Evolutionary conservation across 768 basidiomycete species (phyloP).

Genomic region (Rhizopogon vulgaris): DNA sequence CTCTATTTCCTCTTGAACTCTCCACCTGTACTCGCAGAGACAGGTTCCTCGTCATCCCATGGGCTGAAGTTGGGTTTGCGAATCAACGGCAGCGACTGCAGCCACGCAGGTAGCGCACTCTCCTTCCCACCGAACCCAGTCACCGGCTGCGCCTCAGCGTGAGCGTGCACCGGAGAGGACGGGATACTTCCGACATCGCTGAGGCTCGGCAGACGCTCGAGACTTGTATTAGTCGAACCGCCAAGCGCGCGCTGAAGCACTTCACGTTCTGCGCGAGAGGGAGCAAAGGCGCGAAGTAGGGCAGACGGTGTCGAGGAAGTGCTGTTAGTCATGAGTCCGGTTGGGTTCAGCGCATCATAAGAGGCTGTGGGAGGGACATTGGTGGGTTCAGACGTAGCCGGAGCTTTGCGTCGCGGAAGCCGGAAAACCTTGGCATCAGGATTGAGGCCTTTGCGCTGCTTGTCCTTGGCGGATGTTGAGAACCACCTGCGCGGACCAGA

Average conservation of each 20-base stretch:
- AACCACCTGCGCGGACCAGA: slow-evolving; percentile 43
- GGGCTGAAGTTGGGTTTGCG: slow-evolving; percentile 75
- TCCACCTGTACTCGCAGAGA: slow-evolving; percentile 6
- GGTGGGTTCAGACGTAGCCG: slow-evolving; percentile 2
- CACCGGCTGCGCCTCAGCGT: slow-evolving; percentile 26
- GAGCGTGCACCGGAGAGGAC: slow-evolving; percentile 55
- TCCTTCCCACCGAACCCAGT: slow-evolving; percentile 18
- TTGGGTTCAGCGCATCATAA: slow-evolving; percentile 59
- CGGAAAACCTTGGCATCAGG: slow-evolving; percentile 84
- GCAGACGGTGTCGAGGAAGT: slow-evolving; percentile 41
- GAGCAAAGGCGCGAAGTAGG: slow-evolving; percentile 77
- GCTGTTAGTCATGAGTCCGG: slow-evolving; percentile 37
- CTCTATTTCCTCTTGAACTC: slow-evolving; percentile 18
- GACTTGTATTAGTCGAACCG: slow-evolving; percentile 65
- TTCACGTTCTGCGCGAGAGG: slow-evolving; percentile 83
- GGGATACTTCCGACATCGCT: slow-evolving; percentile 72
- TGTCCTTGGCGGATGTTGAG: slow-evolving; percentile 37
- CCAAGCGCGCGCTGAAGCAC: slow-evolving; percentile 75
- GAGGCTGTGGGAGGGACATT: slow-evolving; percentile 10
- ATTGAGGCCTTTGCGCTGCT: slow-evolving; percentile 65
- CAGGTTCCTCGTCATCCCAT: slow-evolving; percentile 68
- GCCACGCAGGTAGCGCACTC: slow-evolving; percentile 54
- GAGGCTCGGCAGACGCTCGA: slow-evolving; percentile 73
- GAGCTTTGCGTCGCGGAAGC: slow-evolving; percentile 29
- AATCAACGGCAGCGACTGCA: slow-evolving; percentile 57